Base-by-base conservation (phyloP, 495 filamentous ascomycete genomes). In the Tuber umbilicatum region DNA sequence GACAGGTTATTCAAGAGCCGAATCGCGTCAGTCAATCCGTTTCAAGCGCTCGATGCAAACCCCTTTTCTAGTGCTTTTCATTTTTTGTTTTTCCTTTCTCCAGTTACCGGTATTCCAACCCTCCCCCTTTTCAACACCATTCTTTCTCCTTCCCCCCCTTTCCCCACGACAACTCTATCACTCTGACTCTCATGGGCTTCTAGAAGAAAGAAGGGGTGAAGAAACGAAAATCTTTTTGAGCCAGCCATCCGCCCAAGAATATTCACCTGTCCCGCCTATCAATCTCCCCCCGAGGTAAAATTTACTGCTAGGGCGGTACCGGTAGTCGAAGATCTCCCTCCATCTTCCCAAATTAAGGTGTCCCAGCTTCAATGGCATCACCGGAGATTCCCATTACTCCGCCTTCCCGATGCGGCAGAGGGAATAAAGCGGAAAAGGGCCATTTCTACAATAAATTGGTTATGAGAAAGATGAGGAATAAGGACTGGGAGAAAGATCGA, bases 361-460 rank as follows among this genome's bases (percentile, higher is more conserved):
- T n/a, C 14, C 27, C 12, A 17, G 14, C 55, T 64, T 14, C 55
- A 64, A 64, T 31, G 5, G 12, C 27, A 5, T 19, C 35, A 64
- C 55, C 55, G 31, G 31, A 64, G 14, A 31, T 64, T 4, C 55
- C 55, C 55, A 35, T 64, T 35, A 35, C 16, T 31, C 31, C 27
- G 27, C 55, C 17, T 35, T 64, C 27, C 55, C 27, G 55, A 64
- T 31, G 55, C 14, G 17, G 5, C 27, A 35, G 55, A 35, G 50
- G 14, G n/a, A 1, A 60, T 9, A 60, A 27, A 27, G n/a, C 50
- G 2, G 73, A 73, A 79, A 73, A 50, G 72, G 68, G 50, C 69
- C 23, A 55, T 27, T 27, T 50, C 19, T 12, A 55, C 10, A 5
- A 55, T 55, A 50, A 50, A 50, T 50, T 2, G 14, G 50, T 55